phyloP scores from a whole-genome alignment of 148 eudicot species.

The Dianthus caryophyllus region DNA sequence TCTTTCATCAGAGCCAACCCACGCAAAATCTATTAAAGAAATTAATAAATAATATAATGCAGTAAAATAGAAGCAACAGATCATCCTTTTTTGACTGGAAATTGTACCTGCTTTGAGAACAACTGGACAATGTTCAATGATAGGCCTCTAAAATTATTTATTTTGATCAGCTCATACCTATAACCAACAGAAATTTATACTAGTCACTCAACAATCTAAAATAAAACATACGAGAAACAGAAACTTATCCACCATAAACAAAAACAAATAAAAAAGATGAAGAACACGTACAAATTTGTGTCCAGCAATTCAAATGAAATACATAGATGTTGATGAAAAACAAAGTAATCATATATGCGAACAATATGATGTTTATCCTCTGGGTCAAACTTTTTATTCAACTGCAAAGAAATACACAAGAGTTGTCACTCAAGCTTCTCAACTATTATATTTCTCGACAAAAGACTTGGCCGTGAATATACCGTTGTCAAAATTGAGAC shows the following conservation, averaged over 20 bases:
- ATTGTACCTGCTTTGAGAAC: constrained; percentile 82
- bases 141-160: constrained; percentile 74
- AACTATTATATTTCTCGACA: constrained; percentile 11
- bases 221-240: background rate
- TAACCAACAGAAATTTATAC: background rate
- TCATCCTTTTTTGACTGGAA: constrained; percentile 8
- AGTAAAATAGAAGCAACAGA: constrained; percentile 1
- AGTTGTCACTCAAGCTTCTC: constrained; percentile 11
- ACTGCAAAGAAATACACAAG: constrained; percentile 37
- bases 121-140: constrained; percentile 88
- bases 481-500: constrained; percentile 83
- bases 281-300: constrained; percentile 71
- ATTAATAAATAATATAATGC: constrained; percentile 1
- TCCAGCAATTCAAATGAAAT: constrained; percentile 88
- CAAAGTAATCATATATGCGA: constrained; percentile 91
- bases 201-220: constrained; percentile 9
- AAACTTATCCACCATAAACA: background rate
- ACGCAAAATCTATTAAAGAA: constrained; percentile 56
- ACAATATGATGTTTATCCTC: constrained; percentile 95
- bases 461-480: constrained; percentile 19
- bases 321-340: constrained; percentile 80
- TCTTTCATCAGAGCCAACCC: constrained; percentile 92
- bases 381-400: constrained; percentile 86
- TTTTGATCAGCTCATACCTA: constrained; percentile 89
- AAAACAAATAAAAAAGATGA: background rate